Base-by-base conservation (phyloP, 2,329 filamentous ascomycete species). In the Aureobasidium vineae region DNA sequence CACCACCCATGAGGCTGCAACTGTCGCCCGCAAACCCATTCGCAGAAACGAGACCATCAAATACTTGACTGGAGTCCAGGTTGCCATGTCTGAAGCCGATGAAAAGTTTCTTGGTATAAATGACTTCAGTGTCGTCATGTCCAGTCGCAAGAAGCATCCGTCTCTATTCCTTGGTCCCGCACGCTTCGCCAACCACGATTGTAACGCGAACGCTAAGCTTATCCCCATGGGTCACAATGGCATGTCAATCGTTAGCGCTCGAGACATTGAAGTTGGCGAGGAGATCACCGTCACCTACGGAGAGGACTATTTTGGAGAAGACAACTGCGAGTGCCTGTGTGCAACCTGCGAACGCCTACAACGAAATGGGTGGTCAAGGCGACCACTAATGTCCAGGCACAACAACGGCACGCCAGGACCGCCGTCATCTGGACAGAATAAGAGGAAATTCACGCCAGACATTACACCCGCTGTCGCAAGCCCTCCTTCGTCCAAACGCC, bases 221-320 rank as follows among this genome's bases (percentile, higher is more conserved):
- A 89, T 91, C 71, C 97, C 92, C 41, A 90, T 87, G 41, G 91
- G 92, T 53, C 86, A 89, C 66, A 88, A 93, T 67, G 92, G 92
- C 41, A 97, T 99, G 80, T 90, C 96, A 74, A 93, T 99, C 66
- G 86, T 96, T 59, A 92, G 95, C 2, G 86, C 88, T 40, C 87
- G 88, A 70, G 85, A 93, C 67, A 98, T 99, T 68, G 85, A 89
- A 13, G 82, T 90, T 0, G 95, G 93, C 3, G 93, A 99, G 68
- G 95, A 99, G 77, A 96, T 99, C 68, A 99, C 95, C 0, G 95
- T 99, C 0, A 94, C 90, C 0, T 99, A 99, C 73, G 92, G 94
- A 28, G 92, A 96, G 21, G 92, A 91, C 74, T 99, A 99, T 76
- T 99, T 99, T 79, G 95, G 95, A 2, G 88, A 92, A 52, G 87